Conservation (phyloP, 306 rosid species). For the Trifolium pratense region DNA sequence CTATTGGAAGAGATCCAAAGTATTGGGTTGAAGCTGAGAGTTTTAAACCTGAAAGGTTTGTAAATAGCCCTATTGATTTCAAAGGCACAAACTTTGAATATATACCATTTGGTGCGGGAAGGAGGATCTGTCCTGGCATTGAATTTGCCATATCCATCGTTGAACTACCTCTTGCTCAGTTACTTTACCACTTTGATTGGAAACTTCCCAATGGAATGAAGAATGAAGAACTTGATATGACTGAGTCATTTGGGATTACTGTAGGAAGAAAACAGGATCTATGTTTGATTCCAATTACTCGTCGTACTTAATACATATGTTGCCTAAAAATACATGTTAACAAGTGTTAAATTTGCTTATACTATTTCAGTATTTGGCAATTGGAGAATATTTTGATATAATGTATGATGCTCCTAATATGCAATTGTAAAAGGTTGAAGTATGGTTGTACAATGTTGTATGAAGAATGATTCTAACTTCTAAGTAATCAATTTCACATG, state of each 20-base stretch:
- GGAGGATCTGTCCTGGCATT: background rate
- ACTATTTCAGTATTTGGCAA: background rate
- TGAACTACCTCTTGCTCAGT: background rate
- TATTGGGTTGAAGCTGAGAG: slow-evolving; percentile 15
- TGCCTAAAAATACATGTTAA: background rate
- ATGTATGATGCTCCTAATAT: too few relatives aligned
- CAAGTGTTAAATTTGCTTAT: background rate
- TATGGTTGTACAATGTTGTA: too few relatives aligned
- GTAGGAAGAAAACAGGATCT: background rate
- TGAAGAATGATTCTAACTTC: too few relatives aligned
- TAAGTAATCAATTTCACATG: too few relatives aligned
- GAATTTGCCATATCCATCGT: background rate
- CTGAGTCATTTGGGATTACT: background rate
- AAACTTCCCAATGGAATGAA: slow-evolving; percentile 9
- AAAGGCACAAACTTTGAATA: slow-evolving; percentile 2
- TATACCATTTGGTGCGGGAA: slow-evolving; percentile 12
- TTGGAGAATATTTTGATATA: too few relatives aligned
- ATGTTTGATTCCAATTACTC: background rate
- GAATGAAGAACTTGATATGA: slow-evolving; percentile 6
- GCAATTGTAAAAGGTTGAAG: too few relatives aligned
- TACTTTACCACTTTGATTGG: slow-evolving; percentile 30
- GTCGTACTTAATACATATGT: background rate
- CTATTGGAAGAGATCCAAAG: slow-evolving; percentile 20
- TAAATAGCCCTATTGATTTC: background rate
- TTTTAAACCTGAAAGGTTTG: slow-evolving; percentile 8